Evolutionary conservation across 139 green algal species (phyloP), one percentile per base, ranked within the genome.

Genomic region (Chlamydomonas schloesseri): DNA sequence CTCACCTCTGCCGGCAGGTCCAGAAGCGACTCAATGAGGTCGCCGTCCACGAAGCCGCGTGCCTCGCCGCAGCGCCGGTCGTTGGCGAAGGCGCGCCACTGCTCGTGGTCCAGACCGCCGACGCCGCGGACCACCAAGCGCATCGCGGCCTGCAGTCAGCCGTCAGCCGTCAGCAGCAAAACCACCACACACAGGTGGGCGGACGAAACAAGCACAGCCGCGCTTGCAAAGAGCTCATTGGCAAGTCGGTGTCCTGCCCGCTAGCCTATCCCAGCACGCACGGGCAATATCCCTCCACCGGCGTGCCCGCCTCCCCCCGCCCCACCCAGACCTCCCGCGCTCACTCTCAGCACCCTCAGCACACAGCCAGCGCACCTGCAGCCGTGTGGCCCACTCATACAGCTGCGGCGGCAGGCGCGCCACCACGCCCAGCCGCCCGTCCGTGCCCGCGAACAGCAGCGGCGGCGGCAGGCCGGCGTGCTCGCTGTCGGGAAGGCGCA

Each of bases 1-100:
- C 72, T 31, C 42, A 75, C 62, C 64, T 95, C 87, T 6, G 81
- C 78, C 9, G 84, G 88, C 36, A 99, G 90, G 86, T 99, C 98
- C 50, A 99, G 82, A 79, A 99, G 98, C 36, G 91, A 60, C 92
- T 99, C 98, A 3, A 99, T 93, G 10, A 99, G 87, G 86, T 99
- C 98, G 0, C 98, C 98, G 72, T 99, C 98, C 23, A 99, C 84
- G 77, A 99, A 99, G 69, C 92, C 91, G 3, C 83, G 87, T 18
- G 69, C 82, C 20, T 91, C 82, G 13, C 18, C 46, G 28, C 84
- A 89, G 75, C 93, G 93, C 26, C 96, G 94, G 84, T 98, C 93
- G 72, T 96, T 98, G 29, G 79, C 81, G 84, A 98, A 99, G 20
- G 89, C 83, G 34, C 98, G 92, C 93, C 95, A 99, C 29, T 94